A percentile compares a stretch with the other conserved stretches of the same genome.
phyloP scores from a whole-genome alignment of 2,329 filamentous ascomycete species.

The Septoria petroselini region DNA sequence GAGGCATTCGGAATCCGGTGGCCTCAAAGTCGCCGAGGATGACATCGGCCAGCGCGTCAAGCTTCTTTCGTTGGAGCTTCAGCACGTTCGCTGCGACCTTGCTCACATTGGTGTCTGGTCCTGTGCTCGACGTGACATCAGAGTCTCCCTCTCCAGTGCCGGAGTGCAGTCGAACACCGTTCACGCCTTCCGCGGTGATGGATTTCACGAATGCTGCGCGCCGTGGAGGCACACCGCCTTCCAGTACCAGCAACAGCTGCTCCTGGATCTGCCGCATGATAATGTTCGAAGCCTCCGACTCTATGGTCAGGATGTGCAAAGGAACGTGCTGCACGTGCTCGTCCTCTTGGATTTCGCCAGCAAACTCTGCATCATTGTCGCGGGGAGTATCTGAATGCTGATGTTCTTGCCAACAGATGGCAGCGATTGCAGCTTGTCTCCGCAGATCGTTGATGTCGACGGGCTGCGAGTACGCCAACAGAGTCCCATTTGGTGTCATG shows the following conservation, averaged over 20 bases:
- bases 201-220: conserved; percentile 41
- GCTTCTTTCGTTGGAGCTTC: conserved; percentile 49
- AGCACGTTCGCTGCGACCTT: conserved; percentile 40
- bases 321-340: conserved; percentile 19
- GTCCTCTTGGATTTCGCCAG: conserved; percentile 24
- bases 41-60: conserved; percentile 47
- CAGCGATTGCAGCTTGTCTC: conserved; percentile 49
- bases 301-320: conserved; percentile 48
- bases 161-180: conserved; percentile 36
- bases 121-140: conserved; percentile 12
- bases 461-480: conserved; percentile 50
- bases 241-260: conserved; percentile 47
- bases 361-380: conserved; percentile 22
- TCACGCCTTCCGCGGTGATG: conserved; percentile 45
- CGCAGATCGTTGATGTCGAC: conserved; percentile 50
- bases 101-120: conserved; percentile 20
- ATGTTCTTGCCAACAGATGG: conserved; percentile 51
- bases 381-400: conserved; percentile 15
- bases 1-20: conserved; percentile 50
- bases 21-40: conserved; percentile 45
- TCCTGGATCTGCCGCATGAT: conserved; percentile 48
- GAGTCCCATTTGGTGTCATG: conserved; percentile 52
- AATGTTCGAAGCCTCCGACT: conserved; percentile 47
- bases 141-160: conserved; percentile 2
- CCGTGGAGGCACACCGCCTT: conserved; percentile 47